Percentiles rank a stretch among this genome's conserved stretches.
Conservation (phyloP, 2,329 filamentous ascomycete species). For the Fusarium nematophilum region DNA sequence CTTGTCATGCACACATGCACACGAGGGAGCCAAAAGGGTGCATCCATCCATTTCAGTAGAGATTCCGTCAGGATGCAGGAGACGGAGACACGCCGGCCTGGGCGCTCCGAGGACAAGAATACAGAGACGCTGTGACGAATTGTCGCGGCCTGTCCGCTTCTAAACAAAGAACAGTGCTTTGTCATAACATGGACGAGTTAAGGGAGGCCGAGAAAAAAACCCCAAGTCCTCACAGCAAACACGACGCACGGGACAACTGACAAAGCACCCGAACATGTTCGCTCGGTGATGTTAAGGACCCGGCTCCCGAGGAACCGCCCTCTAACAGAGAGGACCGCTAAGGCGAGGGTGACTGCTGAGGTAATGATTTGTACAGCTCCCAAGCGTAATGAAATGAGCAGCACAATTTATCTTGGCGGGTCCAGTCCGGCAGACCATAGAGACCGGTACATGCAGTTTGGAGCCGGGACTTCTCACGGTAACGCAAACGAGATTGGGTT, state of each 20-base stretch:
- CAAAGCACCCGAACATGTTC: conserved; percentile 11
- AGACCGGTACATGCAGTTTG: conserved; percentile 34
- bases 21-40: conserved; percentile 15
- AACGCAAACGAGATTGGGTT: conserved; percentile 40
- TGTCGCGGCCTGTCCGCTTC: conserved; percentile 1
- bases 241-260: conserved; percentile 4
- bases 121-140: no score
- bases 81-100: not conserved
- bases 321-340: conserved; percentile 10
- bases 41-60: conserved; percentile 2
- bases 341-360: conserved; percentile 28
- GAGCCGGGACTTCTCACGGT: conserved; percentile 22
- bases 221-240: conserved; percentile 15
- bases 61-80: not conserved
- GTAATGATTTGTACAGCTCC: conserved; percentile 33
- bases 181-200: conserved; percentile 2
- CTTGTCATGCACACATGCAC: conserved; percentile 9
- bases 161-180: not conserved
- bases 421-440: conserved; percentile 32
- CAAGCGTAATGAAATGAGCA: conserved; percentile 19
- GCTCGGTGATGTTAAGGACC: conserved; percentile 29
- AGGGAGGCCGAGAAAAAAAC: not conserved
- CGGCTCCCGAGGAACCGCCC: conserved; percentile 13
- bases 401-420: conserved; percentile 14
- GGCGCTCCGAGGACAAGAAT: conserved; percentile 1